phyloP scores from a whole-genome alignment of 1,284 basidiomycete genomes.

The Xerocomus nothofagi region DNA sequence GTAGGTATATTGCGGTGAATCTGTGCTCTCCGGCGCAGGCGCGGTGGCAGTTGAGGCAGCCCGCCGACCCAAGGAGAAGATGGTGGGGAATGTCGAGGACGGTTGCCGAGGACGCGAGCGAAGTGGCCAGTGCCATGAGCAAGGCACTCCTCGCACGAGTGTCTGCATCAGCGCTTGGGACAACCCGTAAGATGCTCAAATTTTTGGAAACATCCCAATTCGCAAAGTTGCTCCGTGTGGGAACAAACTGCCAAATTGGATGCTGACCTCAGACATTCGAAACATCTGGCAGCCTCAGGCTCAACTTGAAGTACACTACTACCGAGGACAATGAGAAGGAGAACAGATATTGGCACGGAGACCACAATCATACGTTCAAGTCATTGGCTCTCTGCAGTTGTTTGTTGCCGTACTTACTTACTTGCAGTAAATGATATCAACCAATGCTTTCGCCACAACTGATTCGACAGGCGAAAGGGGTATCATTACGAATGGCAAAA shows the following conservation, averaged over 20 bases:
- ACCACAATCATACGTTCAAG: too few species aligned
- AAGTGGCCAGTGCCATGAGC: conserved; percentile 29
- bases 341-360: too few species aligned
- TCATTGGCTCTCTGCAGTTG: too few species aligned
- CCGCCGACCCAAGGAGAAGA: conserved; percentile 14
- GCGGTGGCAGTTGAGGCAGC: conserved; percentile 33
- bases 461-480: too few species aligned
- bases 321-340: too few species aligned
- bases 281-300: too few species aligned
- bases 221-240: neutral
- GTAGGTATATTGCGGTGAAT: conserved; percentile 22
- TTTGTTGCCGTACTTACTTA: too few species aligned
- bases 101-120: conserved; percentile 13
- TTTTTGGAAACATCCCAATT: conserved; percentile 7
- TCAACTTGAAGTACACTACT: too few species aligned
- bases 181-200: conserved; percentile 8
- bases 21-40: conserved; percentile 1
- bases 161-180: conserved; percentile 30
- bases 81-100: neutral
- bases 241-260: conserved; percentile 10
- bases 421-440: too few species aligned
- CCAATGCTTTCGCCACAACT: too few species aligned
- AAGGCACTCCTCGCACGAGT: conserved; percentile 25
- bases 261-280: too few species aligned
- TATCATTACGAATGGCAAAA: too few species aligned